These are phyloP conservation scores for Macrocystidia cucumis DNA, from an alignment of 1,284 basidiomycete species.

Conservation along the genomic window DNA sequence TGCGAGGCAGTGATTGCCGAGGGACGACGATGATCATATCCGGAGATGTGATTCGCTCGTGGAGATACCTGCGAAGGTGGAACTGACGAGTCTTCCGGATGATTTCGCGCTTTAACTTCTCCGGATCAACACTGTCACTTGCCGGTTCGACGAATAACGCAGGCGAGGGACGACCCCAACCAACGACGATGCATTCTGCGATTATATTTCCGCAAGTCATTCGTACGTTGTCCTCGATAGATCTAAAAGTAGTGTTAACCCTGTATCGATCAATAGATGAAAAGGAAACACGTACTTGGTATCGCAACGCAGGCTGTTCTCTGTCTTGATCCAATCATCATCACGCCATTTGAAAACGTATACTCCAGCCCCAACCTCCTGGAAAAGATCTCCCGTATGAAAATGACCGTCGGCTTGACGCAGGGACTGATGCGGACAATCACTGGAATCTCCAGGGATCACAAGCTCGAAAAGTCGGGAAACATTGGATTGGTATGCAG, in stretches of 20 bases:
- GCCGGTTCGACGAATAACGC: conserved; percentile 60
- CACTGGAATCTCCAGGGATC: conserved; percentile 51
- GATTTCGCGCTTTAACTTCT: conserved; percentile 56
- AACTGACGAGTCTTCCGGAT: conserved; percentile 57
- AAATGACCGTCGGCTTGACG: conserved; percentile 55
- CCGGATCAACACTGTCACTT: conserved; percentile 35
- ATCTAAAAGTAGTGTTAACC: conserved; percentile 21
- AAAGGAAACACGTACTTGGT: conserved; percentile 41
- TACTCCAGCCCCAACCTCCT: conserved; percentile 42
- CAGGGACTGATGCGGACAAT: conserved; percentile 57
- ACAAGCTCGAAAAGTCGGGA: conserved; percentile 55
- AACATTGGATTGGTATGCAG: conserved; percentile 43
- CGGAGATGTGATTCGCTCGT: conserved; percentile 56
- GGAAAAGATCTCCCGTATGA: conserved; percentile 71
- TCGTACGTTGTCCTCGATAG: conserved; percentile 66
- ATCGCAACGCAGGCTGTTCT: conserved; percentile 65
- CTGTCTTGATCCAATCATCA: conserved; percentile 76
- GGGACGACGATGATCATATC: conserved; percentile 56
- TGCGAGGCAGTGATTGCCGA: conserved; percentile 51
- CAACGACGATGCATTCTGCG: conserved; percentile 64
- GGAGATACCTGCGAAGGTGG: conserved; percentile 57
- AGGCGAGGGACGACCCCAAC: conserved; percentile 61
- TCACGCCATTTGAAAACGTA: conserved; percentile 62
- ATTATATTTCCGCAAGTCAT: conserved; percentile 49
- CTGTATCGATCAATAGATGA: background rate